Evolutionary conservation across 805 yeast genomes (phyloP), one percentile per base, ranked within the genome.

Genomic region (Crinitomyces ghanaensis): DNA sequence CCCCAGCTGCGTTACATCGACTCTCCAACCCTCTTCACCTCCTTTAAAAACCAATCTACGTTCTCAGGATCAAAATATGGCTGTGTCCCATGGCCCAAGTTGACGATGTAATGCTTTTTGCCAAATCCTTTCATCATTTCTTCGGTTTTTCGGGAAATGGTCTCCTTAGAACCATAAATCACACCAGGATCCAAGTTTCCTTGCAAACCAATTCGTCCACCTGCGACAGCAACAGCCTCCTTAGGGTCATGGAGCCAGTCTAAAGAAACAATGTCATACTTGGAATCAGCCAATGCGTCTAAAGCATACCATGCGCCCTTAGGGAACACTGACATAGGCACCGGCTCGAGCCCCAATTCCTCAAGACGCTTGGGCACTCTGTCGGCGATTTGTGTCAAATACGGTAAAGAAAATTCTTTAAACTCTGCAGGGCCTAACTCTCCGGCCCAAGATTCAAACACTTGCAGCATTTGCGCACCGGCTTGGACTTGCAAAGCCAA

Each of bases 281-380:
- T 91, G 5, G 81, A 62, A 30, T 72, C 74, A 51, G 93, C 79
- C 39, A 91, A 65, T 35, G 77, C 79, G 45, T 88, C 86, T 33
- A 91, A 63, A 4, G 97, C 95, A 49, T 84, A 88, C 96, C 96
- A 88, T 0, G 98, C 91, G 27, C 95, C 95, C 61, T 86, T 91
- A 19, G 96, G 85, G 50, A 91, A 91, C 6, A 86, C 75, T 1
- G 94, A 81, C 50, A 91, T 60, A 20, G 98, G 98, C 15, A 91
- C 75, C n/a, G 34, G 59, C 41, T 83, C 93, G 6, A 80, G 54
- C 3, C 88, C 93, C 32, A 82, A 60, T 56, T 82, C 88, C 34
- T 57, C 49, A 48, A 91, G 66, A 49, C 91, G 73, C 7, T 49
- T 38, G 14, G 88, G 93, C 29, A 88, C 68, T 44, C 68, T 69